These are phyloP conservation scores for Pythium apleroticum DNA, from an alignment of 352 stramenopile genomes.

Conservation along the genomic window DNA sequence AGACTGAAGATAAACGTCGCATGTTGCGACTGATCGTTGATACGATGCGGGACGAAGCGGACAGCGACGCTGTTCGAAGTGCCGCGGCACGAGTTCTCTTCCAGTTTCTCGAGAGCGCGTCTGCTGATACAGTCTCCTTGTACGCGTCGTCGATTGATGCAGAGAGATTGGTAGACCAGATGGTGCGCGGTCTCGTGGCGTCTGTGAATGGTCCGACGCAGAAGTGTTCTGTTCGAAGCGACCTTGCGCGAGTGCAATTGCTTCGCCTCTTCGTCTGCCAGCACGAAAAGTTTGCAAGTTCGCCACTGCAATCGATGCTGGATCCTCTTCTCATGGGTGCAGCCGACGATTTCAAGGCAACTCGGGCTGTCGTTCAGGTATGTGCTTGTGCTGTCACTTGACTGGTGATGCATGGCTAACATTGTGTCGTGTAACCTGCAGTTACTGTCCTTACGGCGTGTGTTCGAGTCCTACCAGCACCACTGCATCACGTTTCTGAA, in stretches of 20 bases:
- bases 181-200: conserved; percentile 8
- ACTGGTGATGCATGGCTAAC: background rate
- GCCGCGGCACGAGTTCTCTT: conserved; percentile 21
- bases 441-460: conserved; percentile 10
- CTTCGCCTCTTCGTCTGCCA: conserved; percentile 10
- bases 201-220: background rate
- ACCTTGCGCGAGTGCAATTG: conserved; percentile 2
- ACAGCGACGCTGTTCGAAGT: conserved; percentile 56
- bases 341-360: background rate
- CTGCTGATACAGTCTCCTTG: background rate
- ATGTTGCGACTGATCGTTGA: conserved; percentile 49
- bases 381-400: background rate
- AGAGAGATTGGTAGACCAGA: background rate
- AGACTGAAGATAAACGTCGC: background rate
- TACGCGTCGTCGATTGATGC: conserved; percentile 1
- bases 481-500: conserved; percentile 5
- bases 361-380: conserved; percentile 7
- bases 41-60: conserved; percentile 45
- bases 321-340: background rate
- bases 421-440: background rate
- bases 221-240: conserved; percentile 5
- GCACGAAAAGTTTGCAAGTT: background rate
- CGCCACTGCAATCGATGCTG: background rate
- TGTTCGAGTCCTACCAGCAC: conserved; percentile 11
- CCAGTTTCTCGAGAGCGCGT: background rate